These are phyloP conservation scores for Aspergillus melleus DNA, from an alignment of 2,329 filamentous ascomycete species.

Conservation along the genomic window DNA sequence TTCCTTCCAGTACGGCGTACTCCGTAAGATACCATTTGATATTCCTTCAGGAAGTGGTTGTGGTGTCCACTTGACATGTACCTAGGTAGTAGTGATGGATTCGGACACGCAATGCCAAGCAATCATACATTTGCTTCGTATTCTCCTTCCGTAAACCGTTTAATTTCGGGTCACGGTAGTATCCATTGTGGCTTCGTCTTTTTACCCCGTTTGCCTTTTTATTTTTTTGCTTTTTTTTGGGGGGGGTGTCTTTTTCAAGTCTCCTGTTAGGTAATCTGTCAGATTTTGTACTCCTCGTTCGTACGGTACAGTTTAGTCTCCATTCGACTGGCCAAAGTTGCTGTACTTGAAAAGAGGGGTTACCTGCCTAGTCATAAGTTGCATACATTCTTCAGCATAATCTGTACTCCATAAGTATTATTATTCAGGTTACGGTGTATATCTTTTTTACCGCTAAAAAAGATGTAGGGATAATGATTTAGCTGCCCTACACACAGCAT, in stretches of 20 bases:
- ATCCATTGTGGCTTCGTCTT: not conserved
- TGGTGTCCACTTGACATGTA: not conserved
- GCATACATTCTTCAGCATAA: not conserved
- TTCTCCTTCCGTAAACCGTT: not conserved
- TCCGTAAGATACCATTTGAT: not conserved
- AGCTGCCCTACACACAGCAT: not conserved
- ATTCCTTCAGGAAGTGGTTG: not conserved
- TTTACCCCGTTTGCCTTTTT: not conserved
- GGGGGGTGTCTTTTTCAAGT: not conserved
- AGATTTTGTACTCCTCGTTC: not conserved
- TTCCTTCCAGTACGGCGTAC: not conserved
- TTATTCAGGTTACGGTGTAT: not conserved
- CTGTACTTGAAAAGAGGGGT: not conserved
- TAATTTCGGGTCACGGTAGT: not conserved
- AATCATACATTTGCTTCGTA: not conserved
- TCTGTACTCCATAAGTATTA: not conserved
- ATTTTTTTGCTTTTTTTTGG: not conserved
- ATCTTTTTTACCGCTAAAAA: not conserved
- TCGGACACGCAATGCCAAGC: not conserved
- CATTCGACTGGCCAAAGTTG: not conserved
- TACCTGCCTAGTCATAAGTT: not conserved
- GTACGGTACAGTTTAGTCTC: no score
- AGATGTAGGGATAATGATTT: not conserved
- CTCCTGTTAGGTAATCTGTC: not conserved
- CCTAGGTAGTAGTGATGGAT: not conserved